These are phyloP conservation scores for Cylindrotheca fusiformis DNA, from an alignment of 108 stramenopile species.

Conservation along the genomic window DNA sequence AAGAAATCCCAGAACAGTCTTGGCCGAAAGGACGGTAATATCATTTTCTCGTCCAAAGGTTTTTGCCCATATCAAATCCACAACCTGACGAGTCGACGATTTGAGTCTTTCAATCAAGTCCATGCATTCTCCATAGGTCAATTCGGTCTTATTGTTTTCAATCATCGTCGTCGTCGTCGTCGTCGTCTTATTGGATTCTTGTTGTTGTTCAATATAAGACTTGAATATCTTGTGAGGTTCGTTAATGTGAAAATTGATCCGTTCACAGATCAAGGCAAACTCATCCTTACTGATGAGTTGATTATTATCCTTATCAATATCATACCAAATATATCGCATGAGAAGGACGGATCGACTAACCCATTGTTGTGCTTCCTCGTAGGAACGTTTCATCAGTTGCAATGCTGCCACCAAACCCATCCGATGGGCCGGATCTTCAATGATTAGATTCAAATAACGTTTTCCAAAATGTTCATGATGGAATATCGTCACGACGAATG, in stretches of 20 bases:
- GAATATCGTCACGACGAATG: constrained; percentile 50
- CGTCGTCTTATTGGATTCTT: too few species aligned
- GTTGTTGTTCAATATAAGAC: neutral
- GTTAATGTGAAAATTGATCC: constrained; percentile 64
- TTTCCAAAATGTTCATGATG: constrained; percentile 37
- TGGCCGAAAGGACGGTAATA: constrained; percentile 49
- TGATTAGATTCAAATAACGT: constrained; percentile 37
- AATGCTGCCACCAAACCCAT: constrained; percentile 37
- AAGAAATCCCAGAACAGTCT: constrained; percentile 59
- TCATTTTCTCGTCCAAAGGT: constrained; percentile 42
- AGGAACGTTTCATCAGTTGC: constrained; percentile 32
- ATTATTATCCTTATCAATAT: constrained; percentile 58
- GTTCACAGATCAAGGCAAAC: constrained; percentile 46
- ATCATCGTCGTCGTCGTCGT: too few species aligned
- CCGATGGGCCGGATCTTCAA: constrained; percentile 40
- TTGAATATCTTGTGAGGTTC: constrained; percentile 13
- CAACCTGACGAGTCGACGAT: constrained; percentile 13
- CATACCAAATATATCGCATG: constrained; percentile 78
- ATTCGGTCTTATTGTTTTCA: too few species aligned
- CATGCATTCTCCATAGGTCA: constrained; percentile 53
- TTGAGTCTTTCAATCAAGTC: constrained; percentile 30
- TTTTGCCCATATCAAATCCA: constrained; percentile 37
- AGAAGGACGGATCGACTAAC: constrained; percentile 44
- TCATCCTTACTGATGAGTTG: constrained; percentile 41
- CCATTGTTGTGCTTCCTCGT: constrained; percentile 29